These are phyloP conservation scores for Colletotrichum liaoningense DNA, from an alignment of 2,329 filamentous ascomycete species.

Conservation along the genomic window DNA sequence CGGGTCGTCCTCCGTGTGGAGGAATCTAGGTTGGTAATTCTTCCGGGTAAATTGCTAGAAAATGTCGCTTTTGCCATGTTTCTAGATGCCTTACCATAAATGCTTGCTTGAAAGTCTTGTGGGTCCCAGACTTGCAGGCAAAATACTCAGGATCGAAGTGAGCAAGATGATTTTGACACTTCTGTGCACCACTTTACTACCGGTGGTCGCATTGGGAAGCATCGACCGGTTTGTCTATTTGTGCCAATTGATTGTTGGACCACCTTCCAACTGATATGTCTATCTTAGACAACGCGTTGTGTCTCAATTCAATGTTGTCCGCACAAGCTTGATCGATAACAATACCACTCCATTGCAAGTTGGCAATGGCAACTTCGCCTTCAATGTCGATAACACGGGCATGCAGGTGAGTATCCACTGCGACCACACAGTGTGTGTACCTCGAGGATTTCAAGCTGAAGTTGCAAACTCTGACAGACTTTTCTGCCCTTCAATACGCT, in stretches of 20 bases:
- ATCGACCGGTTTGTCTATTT: not conserved
- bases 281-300: constrained; percentile 38
- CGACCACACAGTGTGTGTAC: accelerated
- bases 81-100: not conserved
- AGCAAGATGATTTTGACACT: not conserved
- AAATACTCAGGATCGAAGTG: not conserved
- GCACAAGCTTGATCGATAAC: constrained; percentile 40
- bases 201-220: not conserved
- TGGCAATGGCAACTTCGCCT: constrained; percentile 61
- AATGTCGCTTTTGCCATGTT: not conserved
- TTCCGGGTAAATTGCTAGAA: constrained; percentile 30
- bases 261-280: not conserved
- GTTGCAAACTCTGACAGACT: constrained; percentile 37
- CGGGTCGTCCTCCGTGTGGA: constrained; percentile 27
- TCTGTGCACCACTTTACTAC: not conserved
- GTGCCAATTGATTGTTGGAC: too few species aligned
- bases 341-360: constrained; percentile 63
- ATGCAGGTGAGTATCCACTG: constrained; percentile 44
- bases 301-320: constrained; percentile 38
- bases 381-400: constrained; percentile 59
- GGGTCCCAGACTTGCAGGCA: not conserved
- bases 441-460: not conserved
- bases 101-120: not conserved
- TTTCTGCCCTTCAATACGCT: constrained; percentile 58
- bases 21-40: constrained; percentile 12